Base-by-base conservation (phyloP, 2,329 filamentous ascomycete genomes). In the Colletotrichum sp. region DNA sequence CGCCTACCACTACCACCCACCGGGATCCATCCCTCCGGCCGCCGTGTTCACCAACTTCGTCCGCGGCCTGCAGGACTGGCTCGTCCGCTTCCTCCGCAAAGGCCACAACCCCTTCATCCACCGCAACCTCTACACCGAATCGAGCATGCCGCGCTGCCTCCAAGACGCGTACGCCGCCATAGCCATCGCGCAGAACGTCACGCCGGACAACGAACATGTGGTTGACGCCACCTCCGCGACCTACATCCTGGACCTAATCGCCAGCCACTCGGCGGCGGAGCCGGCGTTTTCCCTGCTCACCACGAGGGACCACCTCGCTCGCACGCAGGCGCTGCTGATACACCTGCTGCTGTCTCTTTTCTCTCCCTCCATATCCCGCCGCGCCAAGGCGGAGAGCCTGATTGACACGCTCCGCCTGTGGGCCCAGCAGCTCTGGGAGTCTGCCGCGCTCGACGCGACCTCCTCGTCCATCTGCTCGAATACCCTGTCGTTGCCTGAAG, bases 21-120 rank as follows among this genome's bases (percentile, higher is more conserved):
- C 62, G 12, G 30, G 13, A 15, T 27, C 57, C 19, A 30, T 67
- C 9, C 65, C 65, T 32, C 44, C 71, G 6, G 65, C 66, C 22
- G 52, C 62, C 19, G 69, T 66, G 8, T 62, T 77, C 55, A 63
- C 64, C 39, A 49, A 77, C 39, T 75, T 78, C 44, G 55, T 79
- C 66, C 68, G 49, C 27, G 65, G 55, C 7, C 12, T 78, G 3
- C 59, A 69, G 29, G n/a, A 29, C 4, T 81, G 80, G 80, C 74
- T 81, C 5, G 61, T 29, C 19, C 70, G 77, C 62, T 81, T 79
- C 77, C 67, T 79, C 49, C 63, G 69, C 16, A 72, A 71, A 61
- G 77, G 78, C 15, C 78, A 71, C 57, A 79, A 78, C 57, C 75
- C 78, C 5, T 80, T 81, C 59, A 80, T 81, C 44, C 80, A 81